Conservation (phyloP, 2,329 filamentous ascomycete species). For the Fusarium odoratissimum region DNA sequence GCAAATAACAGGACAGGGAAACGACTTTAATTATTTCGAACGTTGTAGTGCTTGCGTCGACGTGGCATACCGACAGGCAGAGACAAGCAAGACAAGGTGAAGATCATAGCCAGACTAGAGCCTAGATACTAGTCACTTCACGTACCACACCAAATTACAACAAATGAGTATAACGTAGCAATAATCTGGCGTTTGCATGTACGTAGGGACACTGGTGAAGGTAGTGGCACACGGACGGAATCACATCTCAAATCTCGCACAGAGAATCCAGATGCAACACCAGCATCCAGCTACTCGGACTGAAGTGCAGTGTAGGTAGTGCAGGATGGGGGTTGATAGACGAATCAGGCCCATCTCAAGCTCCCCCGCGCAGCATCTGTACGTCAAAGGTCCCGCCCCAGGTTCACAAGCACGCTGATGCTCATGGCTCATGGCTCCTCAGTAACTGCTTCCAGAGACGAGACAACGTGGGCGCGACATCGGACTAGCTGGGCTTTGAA, state of each 20-base stretch:
- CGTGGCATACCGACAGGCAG: constrained; percentile 16
- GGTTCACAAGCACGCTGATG: constrained; percentile 21
- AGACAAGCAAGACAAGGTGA: constrained; percentile 7
- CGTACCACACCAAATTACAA: constrained; percentile 13
- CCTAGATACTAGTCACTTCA: constrained; percentile 2
- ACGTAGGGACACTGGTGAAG: constrained; percentile 23
- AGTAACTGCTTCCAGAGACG: constrained; percentile 11
- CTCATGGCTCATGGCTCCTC: constrained; percentile 27
- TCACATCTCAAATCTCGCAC: constrained; percentile 38
- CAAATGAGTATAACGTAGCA: constrained; percentile 5
- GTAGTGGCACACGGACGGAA: constrained; percentile 16
- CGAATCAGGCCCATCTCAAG: constrained; percentile 37
- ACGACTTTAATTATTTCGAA: constrained; percentile 22
- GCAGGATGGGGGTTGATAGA: constrained; percentile 29
- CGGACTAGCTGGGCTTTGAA: constrained; percentile 47
- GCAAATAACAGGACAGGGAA: constrained; percentile 31
- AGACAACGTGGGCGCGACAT: constrained; percentile 47
- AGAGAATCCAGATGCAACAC: constrained; percentile 29
- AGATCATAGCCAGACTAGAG: constrained; percentile 25
- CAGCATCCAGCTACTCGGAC: constrained; percentile 40
- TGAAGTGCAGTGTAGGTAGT: constrained; percentile 19
- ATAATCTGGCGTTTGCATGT: constrained; percentile 19
- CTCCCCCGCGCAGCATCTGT: constrained; percentile 45
- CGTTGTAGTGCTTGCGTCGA: constrained; percentile 19
- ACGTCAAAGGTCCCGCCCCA: constrained; percentile 43